Evolutionary conservation across 169 alveolate species (phyloP).

Genomic region (Toxoplasma gondii): DNA sequence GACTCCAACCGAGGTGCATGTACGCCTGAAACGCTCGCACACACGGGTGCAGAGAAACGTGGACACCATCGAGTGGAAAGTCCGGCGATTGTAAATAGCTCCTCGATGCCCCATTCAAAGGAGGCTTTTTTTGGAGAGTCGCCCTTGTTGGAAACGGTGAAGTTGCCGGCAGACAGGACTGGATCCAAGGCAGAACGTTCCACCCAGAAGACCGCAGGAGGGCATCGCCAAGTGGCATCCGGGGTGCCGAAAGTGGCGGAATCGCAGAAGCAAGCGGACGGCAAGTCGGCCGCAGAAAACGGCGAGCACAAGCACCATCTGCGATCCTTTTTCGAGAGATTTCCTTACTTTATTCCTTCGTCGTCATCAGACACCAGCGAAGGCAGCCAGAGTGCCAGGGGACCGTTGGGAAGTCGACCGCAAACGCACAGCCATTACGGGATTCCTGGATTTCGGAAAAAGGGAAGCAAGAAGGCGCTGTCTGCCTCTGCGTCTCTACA

Average conservation of each 20-base stretch:
- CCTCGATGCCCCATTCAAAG: background rate
- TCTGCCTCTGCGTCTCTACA: constrained; percentile 4
- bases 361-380: background rate
- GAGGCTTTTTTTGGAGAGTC: too few relatives aligned
- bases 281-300: background rate
- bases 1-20: background rate
- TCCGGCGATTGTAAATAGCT: background rate
- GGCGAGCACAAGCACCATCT: background rate
- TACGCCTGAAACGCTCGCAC: background rate
- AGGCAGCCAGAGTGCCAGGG: too few relatives aligned
- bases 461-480: background rate
- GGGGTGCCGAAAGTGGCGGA: background rate
- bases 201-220: background rate
- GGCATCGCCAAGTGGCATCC: background rate
- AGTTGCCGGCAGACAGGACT: background rate
- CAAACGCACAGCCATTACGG: too few relatives aligned
- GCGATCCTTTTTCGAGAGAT: background rate
- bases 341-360: background rate
- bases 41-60: background rate
- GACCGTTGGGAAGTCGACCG: too few relatives aligned
- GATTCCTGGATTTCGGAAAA: too few relatives aligned
- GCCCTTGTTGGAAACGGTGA: background rate
- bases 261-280: background rate
- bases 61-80: background rate
- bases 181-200: background rate